Percentiles rank a stretch among this genome's conserved stretches.
phyloP scores from a whole-genome alignment of 106 monocot species.

The Triglochin maritima region DNA sequence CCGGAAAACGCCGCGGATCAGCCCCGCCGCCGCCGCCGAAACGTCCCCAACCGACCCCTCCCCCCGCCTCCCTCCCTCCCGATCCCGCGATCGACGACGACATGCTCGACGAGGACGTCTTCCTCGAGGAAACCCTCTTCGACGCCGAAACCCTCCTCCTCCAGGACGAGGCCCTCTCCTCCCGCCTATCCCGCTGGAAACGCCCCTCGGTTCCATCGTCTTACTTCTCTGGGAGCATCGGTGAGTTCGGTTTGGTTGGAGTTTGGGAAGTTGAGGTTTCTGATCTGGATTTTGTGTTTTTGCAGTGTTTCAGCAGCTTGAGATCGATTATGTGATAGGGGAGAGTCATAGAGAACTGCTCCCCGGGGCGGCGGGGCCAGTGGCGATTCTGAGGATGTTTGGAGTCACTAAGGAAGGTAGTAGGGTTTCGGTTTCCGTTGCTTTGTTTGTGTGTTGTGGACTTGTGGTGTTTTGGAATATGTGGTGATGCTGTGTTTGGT shows the following conservation, averaged over 20 bases:
- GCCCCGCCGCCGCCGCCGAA: conserved; percentile 32
- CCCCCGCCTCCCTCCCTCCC: conserved; percentile 10
- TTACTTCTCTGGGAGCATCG: conserved; percentile 38
- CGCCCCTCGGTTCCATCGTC: conserved; percentile 51
- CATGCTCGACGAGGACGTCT: conserved; percentile 98
- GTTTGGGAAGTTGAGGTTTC: neutral
- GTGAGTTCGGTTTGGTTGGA: conserved; percentile 16
- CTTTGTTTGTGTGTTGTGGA: too few relatives aligned
- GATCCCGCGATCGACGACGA: conserved; percentile 50
- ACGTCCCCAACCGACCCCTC: conserved; percentile 27
- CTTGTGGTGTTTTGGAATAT: too few relatives aligned
- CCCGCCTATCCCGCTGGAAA: conserved; percentile 74
- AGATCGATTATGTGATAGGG: conserved; percentile 93
- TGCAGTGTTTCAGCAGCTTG: conserved; percentile 95
- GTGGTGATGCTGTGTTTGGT: conserved; percentile 8
- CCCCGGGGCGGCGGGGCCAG: conserved; percentile 55
- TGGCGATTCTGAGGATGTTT: conserved; percentile 89
- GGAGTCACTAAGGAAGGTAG: conserved; percentile 92
- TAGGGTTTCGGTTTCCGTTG: too few relatives aligned
- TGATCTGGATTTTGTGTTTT: conserved; percentile 2
- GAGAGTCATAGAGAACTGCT: conserved; percentile 67
- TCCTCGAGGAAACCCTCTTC: conserved; percentile 65
- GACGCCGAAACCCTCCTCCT: conserved; percentile 74
- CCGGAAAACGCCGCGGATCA: conserved; percentile 36
- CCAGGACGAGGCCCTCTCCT: conserved; percentile 56